Conservation (phyloP, 305 asterid genomes). For the Solanum aculeatissimum region DNA sequence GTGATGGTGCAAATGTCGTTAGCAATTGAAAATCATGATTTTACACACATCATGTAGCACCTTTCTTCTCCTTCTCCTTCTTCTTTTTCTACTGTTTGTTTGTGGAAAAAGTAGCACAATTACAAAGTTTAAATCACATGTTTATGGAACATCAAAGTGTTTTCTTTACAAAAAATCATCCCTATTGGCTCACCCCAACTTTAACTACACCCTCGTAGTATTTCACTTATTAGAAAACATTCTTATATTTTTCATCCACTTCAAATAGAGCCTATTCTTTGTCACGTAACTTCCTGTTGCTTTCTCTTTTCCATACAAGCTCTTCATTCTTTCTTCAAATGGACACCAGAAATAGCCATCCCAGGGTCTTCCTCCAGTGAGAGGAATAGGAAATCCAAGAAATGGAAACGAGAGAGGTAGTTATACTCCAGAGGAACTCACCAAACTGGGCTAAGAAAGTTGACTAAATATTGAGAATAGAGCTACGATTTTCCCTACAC, state of each 20-base stretch:
- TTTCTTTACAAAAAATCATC: background rate
- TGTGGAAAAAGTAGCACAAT: background rate
- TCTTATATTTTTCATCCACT: background rate
- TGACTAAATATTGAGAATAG: conserved; percentile 55
- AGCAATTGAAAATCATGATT: background rate
- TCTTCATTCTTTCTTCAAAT: background rate
- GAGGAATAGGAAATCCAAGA: background rate
- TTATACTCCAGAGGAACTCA: conserved; percentile 44
- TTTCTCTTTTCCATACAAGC: background rate
- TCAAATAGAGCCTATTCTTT: background rate
- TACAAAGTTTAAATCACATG: background rate
- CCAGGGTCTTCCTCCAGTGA: background rate
- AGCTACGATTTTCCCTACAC: conserved; percentile 69
- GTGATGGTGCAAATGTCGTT: background rate
- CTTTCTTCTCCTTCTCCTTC: background rate
- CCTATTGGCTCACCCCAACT: background rate
- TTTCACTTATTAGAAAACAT: background rate
- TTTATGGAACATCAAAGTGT: background rate
- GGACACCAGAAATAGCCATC: background rate
- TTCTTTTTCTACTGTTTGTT: background rate
- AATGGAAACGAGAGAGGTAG: conserved; percentile 29
- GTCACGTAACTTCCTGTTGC: background rate
- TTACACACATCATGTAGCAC: background rate
- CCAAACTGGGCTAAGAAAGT: conserved; percentile 29
- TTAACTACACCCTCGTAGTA: background rate